phyloP scores from a whole-genome alignment of 2,329 filamentous ascomycete species.

The Ophiostoma himal-ulmi region DNA sequence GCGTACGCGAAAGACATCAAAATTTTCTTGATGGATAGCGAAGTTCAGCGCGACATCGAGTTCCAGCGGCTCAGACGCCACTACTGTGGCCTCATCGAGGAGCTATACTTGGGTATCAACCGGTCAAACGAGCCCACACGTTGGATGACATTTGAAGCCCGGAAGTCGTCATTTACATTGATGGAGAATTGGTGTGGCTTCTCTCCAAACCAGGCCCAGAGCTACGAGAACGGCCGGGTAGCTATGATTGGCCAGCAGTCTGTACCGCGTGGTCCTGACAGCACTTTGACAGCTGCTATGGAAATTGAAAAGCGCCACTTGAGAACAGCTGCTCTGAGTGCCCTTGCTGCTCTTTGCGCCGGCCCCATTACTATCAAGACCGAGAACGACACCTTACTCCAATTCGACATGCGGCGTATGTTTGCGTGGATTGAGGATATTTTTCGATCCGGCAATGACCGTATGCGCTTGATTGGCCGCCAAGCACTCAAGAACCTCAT shows the following conservation, averaged over 20 bases:
- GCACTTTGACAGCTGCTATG: slow-evolving; percentile 78
- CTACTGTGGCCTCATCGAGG: slow-evolving; percentile 90
- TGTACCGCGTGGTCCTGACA: slow-evolving; percentile 48
- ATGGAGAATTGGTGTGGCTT: slow-evolving; percentile 99
- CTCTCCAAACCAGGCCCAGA: slow-evolving; percentile 76
- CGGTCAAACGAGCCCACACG: slow-evolving; percentile 75
- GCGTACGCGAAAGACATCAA: slow-evolving; percentile 88
- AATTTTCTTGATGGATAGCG: slow-evolving; percentile 87
- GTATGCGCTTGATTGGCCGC: slow-evolving; percentile 83
- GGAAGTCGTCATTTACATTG: slow-evolving; percentile 88
- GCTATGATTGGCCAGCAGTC: slow-evolving; percentile 64
- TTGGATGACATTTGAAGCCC: slow-evolving; percentile 96
- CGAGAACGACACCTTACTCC: slow-evolving; percentile 77
- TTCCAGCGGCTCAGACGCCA: slow-evolving; percentile 88
- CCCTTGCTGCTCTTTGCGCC: slow-evolving; percentile 90
- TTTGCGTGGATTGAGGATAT: slow-evolving; percentile 93
- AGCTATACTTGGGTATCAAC: slow-evolving; percentile 86
- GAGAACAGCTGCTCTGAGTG: slow-evolving; percentile 80
- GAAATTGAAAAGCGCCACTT: slow-evolving; percentile 96
- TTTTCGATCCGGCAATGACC: slow-evolving; percentile 85
- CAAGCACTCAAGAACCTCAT: slow-evolving; percentile 86
- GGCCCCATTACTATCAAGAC: slow-evolving; percentile 80
- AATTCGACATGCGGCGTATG: slow-evolving; percentile 90
- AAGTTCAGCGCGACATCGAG: slow-evolving; percentile 90
- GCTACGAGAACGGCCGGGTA: slow-evolving; percentile 82